Evolutionary conservation across 345 rosid species (phyloP), one percentile per base, ranked within the genome.

Genomic region (Populus pruinosa): DNA sequence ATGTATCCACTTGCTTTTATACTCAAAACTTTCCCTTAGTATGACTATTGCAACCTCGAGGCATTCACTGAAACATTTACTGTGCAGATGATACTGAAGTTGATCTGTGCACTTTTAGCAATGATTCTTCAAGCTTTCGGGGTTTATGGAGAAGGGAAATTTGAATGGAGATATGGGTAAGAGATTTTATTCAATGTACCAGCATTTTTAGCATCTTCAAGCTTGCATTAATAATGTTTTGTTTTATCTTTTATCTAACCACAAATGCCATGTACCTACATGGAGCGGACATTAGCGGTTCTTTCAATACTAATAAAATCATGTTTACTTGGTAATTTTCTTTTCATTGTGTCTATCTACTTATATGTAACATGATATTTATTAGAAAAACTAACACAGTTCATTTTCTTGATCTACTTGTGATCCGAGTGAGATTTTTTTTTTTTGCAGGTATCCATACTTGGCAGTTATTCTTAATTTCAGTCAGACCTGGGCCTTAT

Each of bases 81-180:
- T 67, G 47, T 87, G 33, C 91, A 96, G 99, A 96, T 96, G 98
- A 91, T 96, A 76, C 67, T 96, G 78, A 96, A 96, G 87, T 38
- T 96, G 94, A 90, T 96, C 47, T 96, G 98, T 81, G 99, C 99
- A 39, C 76, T 96, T 36, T 79, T 93, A 53, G 99, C 99, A 69
- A 96, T 96, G 97, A 85, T 93, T 86, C 90, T 96, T 79, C 87
- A 93, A 85, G 83, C 94, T 33, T 93, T 90, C 87, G 98, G 98
- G 72, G 97, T 96, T 65, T 96, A 96, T 76, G 99, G 97, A 79
- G 99, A 96, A 89, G 99, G 99, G 63, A 92, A 93, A 87, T 96
- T 96, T 80, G 88, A 87, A 67, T 96, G 99, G 99, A 89, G 80
- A 85, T 93, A 92, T 36, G 99, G 99, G 99, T 96, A 86, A 79